Conservation (phyloP, 179 eudicot species). For the Spergularia azorica region DNA sequence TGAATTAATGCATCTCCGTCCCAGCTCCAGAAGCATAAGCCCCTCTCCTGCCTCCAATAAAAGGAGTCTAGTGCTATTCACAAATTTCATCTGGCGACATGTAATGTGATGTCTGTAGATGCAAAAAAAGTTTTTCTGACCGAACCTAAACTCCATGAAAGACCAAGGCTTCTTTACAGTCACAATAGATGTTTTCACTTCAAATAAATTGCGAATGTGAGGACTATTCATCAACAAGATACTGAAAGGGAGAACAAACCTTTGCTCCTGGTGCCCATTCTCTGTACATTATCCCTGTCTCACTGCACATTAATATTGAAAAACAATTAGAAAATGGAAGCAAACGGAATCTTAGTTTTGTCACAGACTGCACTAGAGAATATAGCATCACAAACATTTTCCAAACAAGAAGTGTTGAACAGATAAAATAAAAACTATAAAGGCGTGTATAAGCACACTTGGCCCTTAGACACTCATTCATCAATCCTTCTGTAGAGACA, state of each 20-base stretch:
- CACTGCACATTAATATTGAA: conserved; percentile 46
- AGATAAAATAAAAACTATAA: neutral
- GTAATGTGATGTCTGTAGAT: too few species aligned
- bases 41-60: too few species aligned
- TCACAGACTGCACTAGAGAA: conserved; percentile 9
- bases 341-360: conserved; percentile 8
- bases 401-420: neutral
- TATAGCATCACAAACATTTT: neutral
- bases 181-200: conserved; percentile 10
- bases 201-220: neutral
- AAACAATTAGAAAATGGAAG: conserved; percentile 24
- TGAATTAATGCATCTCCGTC: too few species aligned
- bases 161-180: conserved; percentile 6
- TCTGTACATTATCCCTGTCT: conserved; percentile 85
- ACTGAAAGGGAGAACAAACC: conserved; percentile 52
- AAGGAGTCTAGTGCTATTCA: too few species aligned
- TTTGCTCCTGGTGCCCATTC: conserved; percentile 99
- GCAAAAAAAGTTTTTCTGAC: too few species aligned
- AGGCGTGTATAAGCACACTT: neutral
- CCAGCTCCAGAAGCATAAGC: too few species aligned
- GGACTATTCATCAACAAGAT: neutral
- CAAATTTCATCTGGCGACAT: too few species aligned
- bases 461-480: neutral
- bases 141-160: neutral
- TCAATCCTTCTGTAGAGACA: neutral